Percentiles rank a stretch among this genome's conserved stretches.
Evolutionary conservation across 2,329 filamentous ascomycete species (phyloP).

Genomic region (Neodidymelliopsis sp.): DNA sequence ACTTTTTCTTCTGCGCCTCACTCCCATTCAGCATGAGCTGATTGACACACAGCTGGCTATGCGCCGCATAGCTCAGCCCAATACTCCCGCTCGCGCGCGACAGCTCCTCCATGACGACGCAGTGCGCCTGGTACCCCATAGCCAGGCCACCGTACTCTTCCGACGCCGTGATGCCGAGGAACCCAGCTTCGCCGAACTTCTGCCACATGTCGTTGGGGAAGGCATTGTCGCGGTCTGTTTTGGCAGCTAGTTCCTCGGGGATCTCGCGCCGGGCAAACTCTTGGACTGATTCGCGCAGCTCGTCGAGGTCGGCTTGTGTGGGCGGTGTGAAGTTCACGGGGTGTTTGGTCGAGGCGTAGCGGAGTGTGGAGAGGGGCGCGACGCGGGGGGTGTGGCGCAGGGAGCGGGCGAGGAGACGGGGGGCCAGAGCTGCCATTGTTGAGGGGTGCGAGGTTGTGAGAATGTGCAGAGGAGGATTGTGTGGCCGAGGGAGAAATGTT

Average conservation of each 20-base stretch:
- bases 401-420: slow-evolving; percentile 48
- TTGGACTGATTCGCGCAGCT: slow-evolving; percentile 83
- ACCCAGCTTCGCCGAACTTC: slow-evolving; percentile 88
- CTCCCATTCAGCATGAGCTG: slow-evolving; percentile 91
- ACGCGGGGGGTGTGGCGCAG: slow-evolving; percentile 45
- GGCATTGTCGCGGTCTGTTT: slow-evolving; percentile 83
- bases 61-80: slow-evolving; percentile 90
- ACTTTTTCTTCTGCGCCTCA: slow-evolving; percentile 77
- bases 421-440: slow-evolving; percentile 45
- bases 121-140: slow-evolving; percentile 97
- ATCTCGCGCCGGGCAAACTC: slow-evolving; percentile 91
- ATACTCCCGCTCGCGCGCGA: slow-evolving; percentile 85
- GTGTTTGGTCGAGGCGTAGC: slow-evolving; percentile 72
- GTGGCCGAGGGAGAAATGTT: slow-evolving; percentile 5
- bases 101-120: slow-evolving; percentile 93
- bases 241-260: slow-evolving; percentile 78
- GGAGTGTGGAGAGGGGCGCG: slow-evolving; percentile 27
- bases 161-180: slow-evolving; percentile 92
- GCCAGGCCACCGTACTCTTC: slow-evolving; percentile 88
- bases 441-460: slow-evolving; percentile 24
- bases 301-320: slow-evolving; percentile 74
- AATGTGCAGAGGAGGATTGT: neutral
- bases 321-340: slow-evolving; percentile 73
- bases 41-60: slow-evolving; percentile 96
- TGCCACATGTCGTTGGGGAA: slow-evolving; percentile 93